phyloP scores from a whole-genome alignment of 495 filamentous ascomycete genomes.

The Penicillium goetzii region DNA sequence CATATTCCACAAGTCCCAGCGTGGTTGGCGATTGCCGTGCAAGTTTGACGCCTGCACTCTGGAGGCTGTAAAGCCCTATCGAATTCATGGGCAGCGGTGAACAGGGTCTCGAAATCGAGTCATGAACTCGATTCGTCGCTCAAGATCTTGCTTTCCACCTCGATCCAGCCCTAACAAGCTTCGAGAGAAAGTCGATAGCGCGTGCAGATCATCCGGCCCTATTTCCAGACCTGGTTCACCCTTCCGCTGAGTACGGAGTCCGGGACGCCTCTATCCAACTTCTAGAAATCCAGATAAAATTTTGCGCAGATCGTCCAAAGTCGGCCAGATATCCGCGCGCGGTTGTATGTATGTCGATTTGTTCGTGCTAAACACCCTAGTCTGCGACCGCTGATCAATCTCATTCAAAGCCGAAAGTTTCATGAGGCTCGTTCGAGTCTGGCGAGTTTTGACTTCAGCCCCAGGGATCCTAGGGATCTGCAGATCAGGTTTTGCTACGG shows the following conservation, averaged over 20 bases:
- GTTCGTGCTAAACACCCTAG: not conserved
- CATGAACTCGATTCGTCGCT: not conserved
- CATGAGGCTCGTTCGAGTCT: not conserved
- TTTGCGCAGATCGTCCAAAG: not conserved
- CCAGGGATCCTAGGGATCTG: not conserved
- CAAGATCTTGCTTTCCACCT: not conserved
- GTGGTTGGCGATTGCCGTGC: not conserved
- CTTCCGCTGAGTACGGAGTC: not conserved
- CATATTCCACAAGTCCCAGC: not conserved
- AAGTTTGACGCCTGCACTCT: not conserved
- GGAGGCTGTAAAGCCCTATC: not conserved
- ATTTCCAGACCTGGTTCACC: slow-evolving; percentile 2
- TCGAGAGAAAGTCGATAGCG: not conserved
- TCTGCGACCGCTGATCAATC: not conserved
- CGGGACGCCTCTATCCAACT: not conserved
- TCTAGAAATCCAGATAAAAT: not conserved
- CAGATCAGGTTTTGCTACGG: not conserved
- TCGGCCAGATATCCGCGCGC: not conserved
- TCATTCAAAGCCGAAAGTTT: not conserved
- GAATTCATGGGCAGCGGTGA: not conserved
- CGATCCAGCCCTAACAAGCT: not conserved
- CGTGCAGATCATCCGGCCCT: slow-evolving; percentile 9
- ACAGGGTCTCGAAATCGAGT: not conserved
- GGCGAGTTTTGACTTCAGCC: not conserved
- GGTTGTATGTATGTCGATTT: slow-evolving; percentile 2